phyloP scores from a whole-genome alignment of 2,329 filamentous ascomycete species.

The Pseudogymnoascus sp. region DNA sequence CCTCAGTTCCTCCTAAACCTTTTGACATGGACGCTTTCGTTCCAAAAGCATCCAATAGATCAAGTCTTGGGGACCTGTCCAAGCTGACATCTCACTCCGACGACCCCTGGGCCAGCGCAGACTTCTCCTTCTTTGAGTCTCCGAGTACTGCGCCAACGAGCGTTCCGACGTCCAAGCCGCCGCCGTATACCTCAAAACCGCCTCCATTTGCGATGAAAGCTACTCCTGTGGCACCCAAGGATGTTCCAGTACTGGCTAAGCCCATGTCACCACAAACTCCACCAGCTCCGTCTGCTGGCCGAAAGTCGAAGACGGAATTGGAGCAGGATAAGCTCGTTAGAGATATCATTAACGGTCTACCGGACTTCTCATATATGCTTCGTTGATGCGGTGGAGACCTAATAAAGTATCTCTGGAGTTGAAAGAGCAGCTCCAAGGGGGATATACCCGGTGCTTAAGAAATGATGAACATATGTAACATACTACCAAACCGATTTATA shows the following conservation, averaged over 20 bases:
- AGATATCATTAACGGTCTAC: slow-evolving; percentile 27
- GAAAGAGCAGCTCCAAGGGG: background rate
- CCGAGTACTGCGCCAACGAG: slow-evolving; percentile 11
- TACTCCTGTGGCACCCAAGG: slow-evolving; percentile 6
- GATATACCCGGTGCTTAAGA: background rate
- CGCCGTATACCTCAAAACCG: background rate
- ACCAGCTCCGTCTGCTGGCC: slow-evolving; percentile 4
- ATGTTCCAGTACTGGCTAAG: background rate
- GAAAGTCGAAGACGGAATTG: slow-evolving; percentile 22
- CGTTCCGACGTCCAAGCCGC: slow-evolving; percentile 11
- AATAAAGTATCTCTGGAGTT: background rate
- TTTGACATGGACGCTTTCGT: background rate
- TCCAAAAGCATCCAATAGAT: background rate
- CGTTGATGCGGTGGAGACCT: background rate
- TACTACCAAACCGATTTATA: background rate
- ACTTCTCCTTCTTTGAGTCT: slow-evolving; percentile 32
- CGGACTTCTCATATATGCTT: slow-evolving; percentile 32
- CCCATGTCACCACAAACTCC: slow-evolving; percentile 8
- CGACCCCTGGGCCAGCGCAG: slow-evolving; percentile 30
- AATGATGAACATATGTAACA: background rate
- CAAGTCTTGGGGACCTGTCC: background rate
- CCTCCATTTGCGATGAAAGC: background rate
- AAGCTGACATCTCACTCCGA: slow-evolving; percentile 5
- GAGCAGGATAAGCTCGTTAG: slow-evolving; percentile 29
- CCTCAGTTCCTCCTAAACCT: background rate